Evolutionary conservation across 345 rosid genomes (phyloP), one percentile per base, ranked within the genome.

Genomic region (Carallia pectinifolia): DNA sequence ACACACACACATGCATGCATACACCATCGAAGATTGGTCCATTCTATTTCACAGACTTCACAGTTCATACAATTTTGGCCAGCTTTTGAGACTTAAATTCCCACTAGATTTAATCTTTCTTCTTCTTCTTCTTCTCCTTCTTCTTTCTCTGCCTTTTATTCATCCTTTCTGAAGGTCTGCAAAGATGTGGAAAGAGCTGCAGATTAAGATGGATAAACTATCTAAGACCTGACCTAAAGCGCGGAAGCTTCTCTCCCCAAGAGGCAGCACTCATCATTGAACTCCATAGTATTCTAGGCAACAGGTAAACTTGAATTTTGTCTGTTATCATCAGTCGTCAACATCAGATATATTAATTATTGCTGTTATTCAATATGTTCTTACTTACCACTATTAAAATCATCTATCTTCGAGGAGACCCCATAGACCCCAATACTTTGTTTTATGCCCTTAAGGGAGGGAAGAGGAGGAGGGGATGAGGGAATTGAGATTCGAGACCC

Each of bases 141-240:
- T 44, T 59, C 19, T 10, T 10, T 18, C 16, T 13, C 50, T 44
- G 48, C 27, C 16, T 62, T 36, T 65, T 47, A 50, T 76, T 58
- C 12, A n/a, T 66, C 56, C 53, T 44, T 58, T 38, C 19, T 69
- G 44, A 77, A 95, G 99, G 99, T 23, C 77, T 95, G 53, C 91
- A 92, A 65, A 85, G 99, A 82, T 95, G 99, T 79, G 99, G 99
- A 30, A 95, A 92, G 85, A 95, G 99, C 65, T 95, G 99, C 85
- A 92, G 99, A 64, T 75, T 94, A 63, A 83, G 97, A 78, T 94
- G 98, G 98, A 94, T 94, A 76, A 94, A 95, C 73, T 95, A 95
- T 75, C 80, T 95, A 13, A 75, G 99, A 63, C 99, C 99, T 15
- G 98, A 95, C 75, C 80, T 95, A 30, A 95, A 95, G 77, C 92